Percentiles rank a stretch among this genome's conserved stretches.
Evolutionary conservation across 2,329 filamentous ascomycete genomes (phyloP).

Genomic region (Colletotrichum siamense): DNA sequence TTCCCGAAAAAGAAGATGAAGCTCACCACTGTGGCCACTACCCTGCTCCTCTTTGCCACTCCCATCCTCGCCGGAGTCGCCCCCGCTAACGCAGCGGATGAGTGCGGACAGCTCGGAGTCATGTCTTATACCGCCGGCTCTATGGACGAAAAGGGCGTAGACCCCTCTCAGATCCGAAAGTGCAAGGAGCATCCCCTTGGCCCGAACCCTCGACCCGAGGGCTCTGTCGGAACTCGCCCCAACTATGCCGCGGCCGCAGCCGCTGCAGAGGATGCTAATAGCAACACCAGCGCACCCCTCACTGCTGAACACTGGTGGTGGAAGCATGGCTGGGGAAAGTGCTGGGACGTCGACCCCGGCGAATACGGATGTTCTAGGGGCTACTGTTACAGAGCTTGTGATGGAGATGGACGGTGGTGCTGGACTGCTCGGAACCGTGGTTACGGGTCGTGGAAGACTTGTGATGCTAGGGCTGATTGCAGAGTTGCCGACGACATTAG

Average conservation of each 20-base stretch:
- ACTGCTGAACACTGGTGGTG: background rate
- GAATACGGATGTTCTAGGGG: background rate
- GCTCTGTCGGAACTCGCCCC: background rate
- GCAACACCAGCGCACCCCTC: background rate
- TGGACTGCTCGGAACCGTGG: background rate
- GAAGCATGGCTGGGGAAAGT: background rate
- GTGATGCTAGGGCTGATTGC: background rate
- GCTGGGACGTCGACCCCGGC: background rate
- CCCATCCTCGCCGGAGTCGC: background rate
- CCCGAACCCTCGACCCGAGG: background rate
- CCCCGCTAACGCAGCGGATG: background rate
- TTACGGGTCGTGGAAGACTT: background rate
- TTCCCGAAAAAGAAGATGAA: background rate
- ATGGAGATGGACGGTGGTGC: background rate
- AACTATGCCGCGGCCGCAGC: background rate
- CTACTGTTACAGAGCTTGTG: background rate
- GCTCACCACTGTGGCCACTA: background rate
- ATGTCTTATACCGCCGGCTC: background rate
- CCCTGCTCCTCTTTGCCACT: background rate
- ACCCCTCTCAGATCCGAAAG: background rate
- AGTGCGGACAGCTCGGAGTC: constrained; percentile 1
- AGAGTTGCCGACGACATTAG: background rate
- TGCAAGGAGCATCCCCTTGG: constrained; percentile 5
- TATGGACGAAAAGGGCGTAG: background rate
- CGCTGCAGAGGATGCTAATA: background rate